Base-by-base conservation (phyloP, 2,329 filamentous ascomycete genomes). In the Fusarium pininemorale region DNA sequence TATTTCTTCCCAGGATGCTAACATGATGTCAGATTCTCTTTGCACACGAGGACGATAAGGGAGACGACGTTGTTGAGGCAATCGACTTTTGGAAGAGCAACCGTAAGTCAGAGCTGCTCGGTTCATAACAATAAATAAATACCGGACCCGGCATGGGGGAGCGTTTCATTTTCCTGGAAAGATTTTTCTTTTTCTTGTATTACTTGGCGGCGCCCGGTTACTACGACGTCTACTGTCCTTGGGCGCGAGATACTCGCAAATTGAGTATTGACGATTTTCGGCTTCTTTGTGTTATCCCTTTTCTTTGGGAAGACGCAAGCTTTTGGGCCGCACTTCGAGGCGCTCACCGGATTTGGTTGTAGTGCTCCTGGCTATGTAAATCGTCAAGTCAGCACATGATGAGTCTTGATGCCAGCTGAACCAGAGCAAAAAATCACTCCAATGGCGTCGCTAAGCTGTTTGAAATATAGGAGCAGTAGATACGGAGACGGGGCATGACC, bases 41-140 rank as follows among this genome's bases (percentile, higher is more conserved):
- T 84, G 96, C 96, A 55, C 98, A 98, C 82, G 96, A 99, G 86
- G 96, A 98, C 80, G 96, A 99, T 82, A 87, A 90, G 74, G 96
- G 96, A 76, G 94, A 97, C 81, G 96, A 99, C 81, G 92, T 98
- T 59, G 93, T 99, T 73, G 95, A 96, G 77, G 95, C 94, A 72
- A 90, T 99, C 80, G 96, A 99, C 85, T 99, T 99, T 86, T 99
- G 96, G 96, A 94, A 91, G 85, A 91, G 86, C 77, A 89, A 86
- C 78, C 83, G 87, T 68, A 86, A 85, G 72, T 89, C 87, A 7
- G 86, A 87, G 48, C 62, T 81, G 63, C 75, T 80, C 53, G 73
- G 78, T 73, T 64, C 73, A 77, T 66, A 69, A 75, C 61, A 71
- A 63, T 62, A 60, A 59, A 45, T 42, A 63, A 18, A 45, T 55